Conservation (phyloP, 2,329 filamentous ascomycete genomes). For the Aureobasidium sp. region DNA sequence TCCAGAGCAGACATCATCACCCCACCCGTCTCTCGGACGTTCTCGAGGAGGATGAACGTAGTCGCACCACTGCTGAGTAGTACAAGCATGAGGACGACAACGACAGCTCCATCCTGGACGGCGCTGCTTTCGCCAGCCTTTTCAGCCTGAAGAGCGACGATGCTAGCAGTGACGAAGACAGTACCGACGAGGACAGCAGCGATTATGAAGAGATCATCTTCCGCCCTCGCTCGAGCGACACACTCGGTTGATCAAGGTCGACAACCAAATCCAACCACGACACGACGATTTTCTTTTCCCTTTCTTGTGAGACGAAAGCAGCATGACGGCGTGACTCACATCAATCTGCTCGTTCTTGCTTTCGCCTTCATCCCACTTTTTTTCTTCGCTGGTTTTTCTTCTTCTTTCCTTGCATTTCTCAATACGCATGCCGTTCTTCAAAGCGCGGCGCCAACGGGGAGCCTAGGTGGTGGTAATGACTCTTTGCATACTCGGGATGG, state of each 20-base stretch:
- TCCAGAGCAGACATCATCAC: constrained; percentile 71
- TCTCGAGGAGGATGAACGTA: constrained; percentile 69
- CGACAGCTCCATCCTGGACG: neutral
- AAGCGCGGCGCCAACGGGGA: neutral
- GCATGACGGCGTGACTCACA: neutral
- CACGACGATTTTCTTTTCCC: neutral
- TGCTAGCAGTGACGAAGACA: neutral
- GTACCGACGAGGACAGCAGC: no score
- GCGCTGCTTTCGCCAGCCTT: neutral
- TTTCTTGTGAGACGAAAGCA: neutral
- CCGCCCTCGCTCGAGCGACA: neutral
- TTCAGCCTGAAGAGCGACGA: neutral
- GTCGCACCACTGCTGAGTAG: constrained; percentile 26
- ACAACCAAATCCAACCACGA: neutral
- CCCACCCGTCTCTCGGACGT: constrained; percentile 85
- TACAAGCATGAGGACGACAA: neutral
- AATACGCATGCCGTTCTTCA: neutral
- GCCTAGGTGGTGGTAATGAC: neutral
- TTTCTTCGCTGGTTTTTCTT: neutral
- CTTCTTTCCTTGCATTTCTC: neutral
- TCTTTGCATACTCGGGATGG: constrained; percentile 2
- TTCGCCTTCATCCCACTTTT: neutral
- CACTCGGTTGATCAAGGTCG: neutral
- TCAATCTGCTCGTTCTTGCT: neutral
- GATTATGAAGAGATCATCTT: neutral